These are phyloP conservation scores for Rehmannia glutinosa DNA, from an alignment of 257 asterid genomes.

Conservation along the genomic window DNA sequence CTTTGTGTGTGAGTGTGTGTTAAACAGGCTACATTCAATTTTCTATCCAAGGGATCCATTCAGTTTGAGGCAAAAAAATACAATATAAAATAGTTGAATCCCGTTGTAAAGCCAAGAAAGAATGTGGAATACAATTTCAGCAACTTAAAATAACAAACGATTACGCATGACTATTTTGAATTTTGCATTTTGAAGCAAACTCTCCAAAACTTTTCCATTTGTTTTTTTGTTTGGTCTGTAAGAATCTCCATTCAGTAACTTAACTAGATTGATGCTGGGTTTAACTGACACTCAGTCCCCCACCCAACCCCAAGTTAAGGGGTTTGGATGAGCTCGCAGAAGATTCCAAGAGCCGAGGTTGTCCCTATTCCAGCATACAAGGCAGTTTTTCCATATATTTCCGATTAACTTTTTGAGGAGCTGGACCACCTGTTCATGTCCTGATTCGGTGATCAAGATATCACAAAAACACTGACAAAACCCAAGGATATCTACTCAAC, in stretches of 20 bases:
- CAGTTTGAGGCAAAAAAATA: neutral
- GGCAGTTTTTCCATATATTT: neutral
- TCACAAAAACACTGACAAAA: constrained; percentile 9
- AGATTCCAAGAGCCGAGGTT: neutral
- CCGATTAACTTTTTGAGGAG: neutral
- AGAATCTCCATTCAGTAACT: neutral
- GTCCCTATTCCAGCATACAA: neutral
- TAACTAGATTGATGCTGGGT: neutral
- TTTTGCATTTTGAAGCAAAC: neutral
- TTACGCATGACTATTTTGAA: neutral
- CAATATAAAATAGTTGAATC: neutral
- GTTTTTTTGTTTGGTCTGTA: neutral
- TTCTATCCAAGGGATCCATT: neutral
- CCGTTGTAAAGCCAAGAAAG: neutral
- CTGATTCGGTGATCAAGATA: neutral
- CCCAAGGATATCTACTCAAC: constrained; percentile 71
- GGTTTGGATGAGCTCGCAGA: neutral
- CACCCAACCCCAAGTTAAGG: neutral
- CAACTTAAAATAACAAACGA: neutral
- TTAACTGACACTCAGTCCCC: neutral
- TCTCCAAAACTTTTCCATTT: neutral
- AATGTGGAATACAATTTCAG: neutral
- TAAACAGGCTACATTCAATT: neutral
- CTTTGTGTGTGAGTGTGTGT: too few relatives aligned
- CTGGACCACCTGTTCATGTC: neutral